A percentile compares a stretch with the other conserved stretches of the same genome.
phyloP scores from a whole-genome alignment of 305 asterid species.

The Fraxinus greggii region DNA sequence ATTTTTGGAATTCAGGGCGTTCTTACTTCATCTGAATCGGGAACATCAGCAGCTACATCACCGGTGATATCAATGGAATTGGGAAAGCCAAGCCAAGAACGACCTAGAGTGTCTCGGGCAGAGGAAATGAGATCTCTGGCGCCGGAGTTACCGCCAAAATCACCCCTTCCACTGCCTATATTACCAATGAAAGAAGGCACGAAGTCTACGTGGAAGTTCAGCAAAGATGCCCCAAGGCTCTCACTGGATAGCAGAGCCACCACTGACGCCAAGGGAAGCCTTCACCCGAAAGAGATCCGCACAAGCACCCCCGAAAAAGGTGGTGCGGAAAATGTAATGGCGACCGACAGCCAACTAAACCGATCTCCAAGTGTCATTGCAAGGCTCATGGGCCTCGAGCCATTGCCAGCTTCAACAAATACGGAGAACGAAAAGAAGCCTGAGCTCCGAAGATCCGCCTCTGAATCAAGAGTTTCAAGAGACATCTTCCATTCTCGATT shows the following conservation, averaged over 20 bases:
- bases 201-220: slow-evolving; percentile 72
- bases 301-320: slow-evolving; percentile 37
- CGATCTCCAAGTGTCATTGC: slow-evolving; percentile 90
- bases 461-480: slow-evolving; percentile 80
- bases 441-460: slow-evolving; percentile 86
- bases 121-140: slow-evolving; percentile 25
- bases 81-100: slow-evolving; percentile 36
- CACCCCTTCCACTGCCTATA: slow-evolving; percentile 49
- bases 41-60: slow-evolving; percentile 42
- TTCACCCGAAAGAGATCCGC: slow-evolving; percentile 71
- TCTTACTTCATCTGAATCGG: slow-evolving; percentile 39
- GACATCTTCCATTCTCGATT: slow-evolving; percentile 66
- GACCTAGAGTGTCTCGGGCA: slow-evolving; percentile 9
- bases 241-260: slow-evolving; percentile 92
- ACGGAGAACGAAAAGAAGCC: slow-evolving; percentile 46
- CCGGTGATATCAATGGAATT: slow-evolving; percentile 45
- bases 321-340: slow-evolving; percentile 36
- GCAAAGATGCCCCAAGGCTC: slow-evolving; percentile 81
- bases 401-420: slow-evolving; percentile 49
- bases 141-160: slow-evolving; percentile 46
- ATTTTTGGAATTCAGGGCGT: neutral
- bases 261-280: slow-evolving; percentile 79
- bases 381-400: slow-evolving; percentile 94
- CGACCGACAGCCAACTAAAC: slow-evolving; percentile 43
- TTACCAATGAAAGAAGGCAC: slow-evolving; percentile 62